Conservation (phyloP, 768 basidiomycete genomes). For the Russula earlei region DNA sequence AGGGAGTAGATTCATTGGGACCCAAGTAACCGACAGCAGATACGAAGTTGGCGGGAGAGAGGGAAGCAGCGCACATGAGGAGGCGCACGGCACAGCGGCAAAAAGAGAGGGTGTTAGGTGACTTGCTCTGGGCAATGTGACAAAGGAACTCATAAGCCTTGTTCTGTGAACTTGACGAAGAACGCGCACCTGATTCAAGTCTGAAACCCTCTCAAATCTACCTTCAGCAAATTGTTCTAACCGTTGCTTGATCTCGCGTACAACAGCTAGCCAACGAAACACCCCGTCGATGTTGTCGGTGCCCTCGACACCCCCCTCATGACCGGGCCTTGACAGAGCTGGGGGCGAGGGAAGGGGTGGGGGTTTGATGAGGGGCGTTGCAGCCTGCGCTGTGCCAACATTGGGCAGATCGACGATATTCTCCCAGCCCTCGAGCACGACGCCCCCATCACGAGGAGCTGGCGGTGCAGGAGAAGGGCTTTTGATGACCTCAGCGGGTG, state of each 20-base stretch:
- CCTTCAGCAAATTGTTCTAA: background rate
- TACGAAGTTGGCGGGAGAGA: conserved; percentile 2
- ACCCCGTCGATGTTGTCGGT: background rate
- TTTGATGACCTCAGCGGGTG: background rate
- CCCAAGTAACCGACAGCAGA: conserved; percentile 7
- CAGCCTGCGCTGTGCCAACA: too few species aligned
- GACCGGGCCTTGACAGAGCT: background rate
- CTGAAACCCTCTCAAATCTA: background rate
- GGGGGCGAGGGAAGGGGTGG: background rate
- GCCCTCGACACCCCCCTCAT: background rate
- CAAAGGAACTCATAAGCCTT: background rate
- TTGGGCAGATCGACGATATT: too few species aligned
- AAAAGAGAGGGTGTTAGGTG: background rate
- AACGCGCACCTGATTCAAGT: background rate
- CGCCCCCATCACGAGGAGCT: too few species aligned
- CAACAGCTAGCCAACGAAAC: background rate
- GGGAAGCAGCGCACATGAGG: conserved; percentile 6
- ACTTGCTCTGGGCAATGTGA: background rate
- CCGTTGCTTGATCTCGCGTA: conserved; percentile 2
- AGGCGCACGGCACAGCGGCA: conserved; percentile 5
- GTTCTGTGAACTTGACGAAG: background rate
- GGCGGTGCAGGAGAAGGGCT: background rate
- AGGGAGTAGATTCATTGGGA: background rate
- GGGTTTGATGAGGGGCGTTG: too few species aligned
- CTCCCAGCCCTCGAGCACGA: too few species aligned